Evolutionary conservation across 2,329 filamentous ascomycete genomes (phyloP).

Genomic region (Colletotrichum neosansevieriae): DNA sequence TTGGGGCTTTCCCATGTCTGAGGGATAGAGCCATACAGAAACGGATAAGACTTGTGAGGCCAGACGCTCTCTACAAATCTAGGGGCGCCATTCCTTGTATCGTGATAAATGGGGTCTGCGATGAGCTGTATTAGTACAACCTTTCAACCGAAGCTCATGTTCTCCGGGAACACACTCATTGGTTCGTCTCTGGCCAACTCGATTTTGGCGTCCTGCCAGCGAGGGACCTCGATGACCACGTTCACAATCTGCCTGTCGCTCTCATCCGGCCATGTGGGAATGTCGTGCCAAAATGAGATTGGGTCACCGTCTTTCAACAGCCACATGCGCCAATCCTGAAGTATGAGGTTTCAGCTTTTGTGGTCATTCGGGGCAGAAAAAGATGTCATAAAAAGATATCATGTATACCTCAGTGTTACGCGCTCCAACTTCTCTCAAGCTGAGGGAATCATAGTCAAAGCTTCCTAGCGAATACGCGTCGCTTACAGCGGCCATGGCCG

Average conservation of each 20-base stretch:
- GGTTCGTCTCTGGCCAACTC: constrained; percentile 55
- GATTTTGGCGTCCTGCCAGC: constrained; percentile 56
- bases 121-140: no score
- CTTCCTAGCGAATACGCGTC: not conserved
- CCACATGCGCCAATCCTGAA: constrained; percentile 56
- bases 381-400: no score
- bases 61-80: constrained; percentile 57
- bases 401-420: constrained; percentile 52
- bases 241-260: constrained; percentile 51
- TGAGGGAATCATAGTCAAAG: constrained; percentile 19
- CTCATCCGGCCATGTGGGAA: constrained; percentile 53
- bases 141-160: fast-evolving
- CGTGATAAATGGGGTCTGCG: constrained; percentile 56
- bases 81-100: constrained; percentile 51
- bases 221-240: constrained; percentile 56
- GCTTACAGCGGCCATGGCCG: not conserved
- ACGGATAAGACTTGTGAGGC: constrained; percentile 58
- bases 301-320: constrained; percentile 54
- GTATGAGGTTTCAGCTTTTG: not conserved
- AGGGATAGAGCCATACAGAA: constrained; percentile 58
- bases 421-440: constrained; percentile 50
- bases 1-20: constrained; percentile 60
- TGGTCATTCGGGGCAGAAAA: fast-evolving
- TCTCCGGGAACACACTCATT: constrained; percentile 47
- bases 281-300: constrained; percentile 57